These are phyloP conservation scores for Cyberlindnera mrakii DNA, from an alignment of 805 yeast species.

Conservation along the genomic window DNA sequence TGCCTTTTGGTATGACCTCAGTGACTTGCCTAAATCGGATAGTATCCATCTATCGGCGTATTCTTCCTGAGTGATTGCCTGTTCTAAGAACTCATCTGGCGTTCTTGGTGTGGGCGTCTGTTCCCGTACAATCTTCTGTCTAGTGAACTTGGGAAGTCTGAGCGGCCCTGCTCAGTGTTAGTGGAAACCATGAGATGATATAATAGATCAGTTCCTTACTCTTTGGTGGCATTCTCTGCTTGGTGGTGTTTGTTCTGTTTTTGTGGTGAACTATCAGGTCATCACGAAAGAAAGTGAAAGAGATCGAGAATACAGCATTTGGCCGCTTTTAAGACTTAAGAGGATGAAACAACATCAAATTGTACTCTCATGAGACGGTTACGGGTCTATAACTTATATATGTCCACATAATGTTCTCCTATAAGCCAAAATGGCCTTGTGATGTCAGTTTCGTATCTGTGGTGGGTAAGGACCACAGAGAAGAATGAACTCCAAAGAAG, in stretches of 20 bases:
- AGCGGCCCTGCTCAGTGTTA: constrained; percentile 10
- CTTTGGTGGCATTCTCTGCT: constrained; percentile 15
- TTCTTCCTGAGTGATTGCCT: constrained; percentile 59
- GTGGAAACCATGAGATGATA: neutral
- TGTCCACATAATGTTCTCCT: too few species aligned
- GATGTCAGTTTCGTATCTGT: too few species aligned
- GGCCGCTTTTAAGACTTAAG: too few species aligned
- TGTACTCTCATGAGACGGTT: too few species aligned
- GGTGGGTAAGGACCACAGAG: too few species aligned
- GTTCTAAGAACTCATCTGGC: constrained; percentile 48
- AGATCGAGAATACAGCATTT: too few species aligned
- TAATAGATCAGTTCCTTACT: constrained; percentile 6
- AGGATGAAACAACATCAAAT: too few species aligned
- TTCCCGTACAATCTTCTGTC: constrained; percentile 4
- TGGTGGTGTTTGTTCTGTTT: neutral
- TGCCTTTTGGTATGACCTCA: constrained; percentile 61
- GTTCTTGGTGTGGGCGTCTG: constrained; percentile 14
- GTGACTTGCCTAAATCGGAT: constrained; percentile 57
- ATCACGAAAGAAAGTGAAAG: too few species aligned
- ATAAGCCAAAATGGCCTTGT: too few species aligned
- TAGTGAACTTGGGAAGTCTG: constrained; percentile 13
- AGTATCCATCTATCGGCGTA: constrained; percentile 71
- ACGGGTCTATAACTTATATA: too few species aligned
- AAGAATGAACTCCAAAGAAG: too few species aligned
- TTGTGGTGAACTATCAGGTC: neutral